Percentiles rank a stretch among this genome's conserved stretches.
phyloP scores from a whole-genome alignment of 148 eudicot genomes.

The Persicaria tinctoria region DNA sequence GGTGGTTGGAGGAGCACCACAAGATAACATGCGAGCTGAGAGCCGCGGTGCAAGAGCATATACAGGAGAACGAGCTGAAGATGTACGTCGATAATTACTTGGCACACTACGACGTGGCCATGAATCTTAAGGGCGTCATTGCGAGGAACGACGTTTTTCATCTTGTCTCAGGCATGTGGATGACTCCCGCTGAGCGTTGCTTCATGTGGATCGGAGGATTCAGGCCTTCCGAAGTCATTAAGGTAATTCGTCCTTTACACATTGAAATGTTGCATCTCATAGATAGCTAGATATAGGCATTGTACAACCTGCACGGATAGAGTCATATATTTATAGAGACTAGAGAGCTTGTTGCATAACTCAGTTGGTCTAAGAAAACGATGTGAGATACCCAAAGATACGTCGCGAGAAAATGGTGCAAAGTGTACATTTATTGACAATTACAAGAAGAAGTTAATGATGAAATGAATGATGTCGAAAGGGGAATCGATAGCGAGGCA shows the following conservation, averaged over 20 bases:
- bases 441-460: conserved; percentile 7
- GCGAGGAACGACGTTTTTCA: conserved; percentile 76
- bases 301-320: neutral
- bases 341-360: neutral
- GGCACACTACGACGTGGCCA: conserved; percentile 62
- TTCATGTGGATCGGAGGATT: conserved; percentile 97
- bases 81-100: conserved; percentile 70
- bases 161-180: conserved; percentile 88
- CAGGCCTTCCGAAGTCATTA: conserved; percentile 82
- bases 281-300: neutral
- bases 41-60: conserved; percentile 75
- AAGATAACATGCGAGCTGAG: conserved; percentile 71
- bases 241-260: conserved; percentile 30
- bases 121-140: conserved; percentile 64
- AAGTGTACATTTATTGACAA: neutral
- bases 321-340: too few relatives aligned
- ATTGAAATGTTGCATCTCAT: too few relatives aligned
- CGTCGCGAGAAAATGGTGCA: neutral
- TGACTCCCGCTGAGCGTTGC: conserved; percentile 91
- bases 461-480: conserved; percentile 7
- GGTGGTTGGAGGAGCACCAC: conserved; percentile 98
- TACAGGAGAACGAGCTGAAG: conserved; percentile 74
- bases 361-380: neutral
- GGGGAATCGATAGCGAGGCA: neutral
- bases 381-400: conserved; percentile 4